Conservation (phyloP, 1,139 yeast species). For the Yamadazyma blattariae region DNA sequence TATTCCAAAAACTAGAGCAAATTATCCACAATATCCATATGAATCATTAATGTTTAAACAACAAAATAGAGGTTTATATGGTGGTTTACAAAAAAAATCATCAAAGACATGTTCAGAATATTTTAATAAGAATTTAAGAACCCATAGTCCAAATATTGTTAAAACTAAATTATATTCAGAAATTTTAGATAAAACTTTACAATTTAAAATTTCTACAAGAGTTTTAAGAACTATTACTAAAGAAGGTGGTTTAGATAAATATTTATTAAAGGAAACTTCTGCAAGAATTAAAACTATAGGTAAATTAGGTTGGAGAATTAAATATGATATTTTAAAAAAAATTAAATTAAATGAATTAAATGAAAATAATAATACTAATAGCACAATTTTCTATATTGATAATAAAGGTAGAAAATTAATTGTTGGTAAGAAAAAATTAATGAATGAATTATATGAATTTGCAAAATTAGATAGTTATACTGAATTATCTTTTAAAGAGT, state of each 20-base stretch:
- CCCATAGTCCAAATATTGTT: conserved; percentile 80
- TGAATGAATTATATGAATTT: conserved; percentile 51
- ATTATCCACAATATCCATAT: conserved; percentile 78
- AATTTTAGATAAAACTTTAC: conserved; percentile 53
- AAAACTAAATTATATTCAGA: conserved; percentile 82
- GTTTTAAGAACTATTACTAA: conserved; percentile 83
- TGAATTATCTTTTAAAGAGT: conserved; percentile 38
- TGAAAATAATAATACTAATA: conserved; percentile 15
- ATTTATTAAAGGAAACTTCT: conserved; percentile 78
- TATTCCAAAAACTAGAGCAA: conserved; percentile 47
- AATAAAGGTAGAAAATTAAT: conserved; percentile 47
- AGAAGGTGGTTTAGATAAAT: conserved; percentile 93
- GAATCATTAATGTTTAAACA: conserved; percentile 77
- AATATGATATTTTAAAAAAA: conserved; percentile 61
- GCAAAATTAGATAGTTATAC: conserved; percentile 48
- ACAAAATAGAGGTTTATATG: conserved; percentile 84
- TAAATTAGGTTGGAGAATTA: conserved; percentile 84
- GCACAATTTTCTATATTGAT: conserved; percentile 48
- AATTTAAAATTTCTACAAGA: conserved; percentile 68
- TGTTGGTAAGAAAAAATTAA: conserved; percentile 63
- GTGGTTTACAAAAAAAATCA: conserved; percentile 78
- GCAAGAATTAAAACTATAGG: conserved; percentile 93
- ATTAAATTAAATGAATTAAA: conserved; percentile 25
- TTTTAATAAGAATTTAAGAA: conserved; percentile 70
- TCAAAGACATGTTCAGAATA: conserved; percentile 78